A percentile compares a stretch with the other conserved stretches of the same genome.
Conservation (phyloP, 140 eudicot genomes). For the Cichorium intybus region DNA sequence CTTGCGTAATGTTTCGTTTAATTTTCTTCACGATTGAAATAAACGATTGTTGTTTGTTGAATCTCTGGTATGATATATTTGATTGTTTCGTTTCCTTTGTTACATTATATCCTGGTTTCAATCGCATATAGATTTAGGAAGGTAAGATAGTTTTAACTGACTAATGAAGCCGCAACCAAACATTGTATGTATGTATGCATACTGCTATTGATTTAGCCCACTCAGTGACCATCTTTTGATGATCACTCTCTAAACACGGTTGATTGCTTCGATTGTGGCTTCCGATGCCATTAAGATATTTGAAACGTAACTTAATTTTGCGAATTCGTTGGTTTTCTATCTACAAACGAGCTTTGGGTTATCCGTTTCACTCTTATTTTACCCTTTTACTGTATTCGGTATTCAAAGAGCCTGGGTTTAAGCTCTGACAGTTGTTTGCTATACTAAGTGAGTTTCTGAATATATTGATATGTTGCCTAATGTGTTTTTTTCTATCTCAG, state of each 20-base stretch:
- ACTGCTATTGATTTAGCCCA: not conserved
- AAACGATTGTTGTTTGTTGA: not conserved
- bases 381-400: too few species aligned
- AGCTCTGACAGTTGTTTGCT: too few species aligned
- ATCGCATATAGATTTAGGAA: not conserved
- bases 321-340: too few species aligned
- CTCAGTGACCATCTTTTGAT: too few species aligned
- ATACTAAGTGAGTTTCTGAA: too few species aligned
- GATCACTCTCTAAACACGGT: too few species aligned
- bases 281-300: too few species aligned
- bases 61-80: not conserved
- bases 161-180: not conserved
- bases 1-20: not conserved
- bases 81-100: not conserved
- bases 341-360: too few species aligned
- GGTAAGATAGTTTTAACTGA: not conserved
- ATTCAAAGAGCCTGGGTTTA: too few species aligned
- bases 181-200: not conserved
- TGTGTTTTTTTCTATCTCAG: conserved; percentile 7
- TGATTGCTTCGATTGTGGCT: not conserved
- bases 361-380: too few species aligned
- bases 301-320: too few species aligned
- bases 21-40: not conserved
- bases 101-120: not conserved
- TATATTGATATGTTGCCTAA: not conserved